A percentile compares a stretch with the other conserved stretches of the same genome.
These are phyloP conservation scores for Aspergillus diversus DNA, from an alignment of 495 filamentous ascomycete genomes.

Conservation along the genomic window DNA sequence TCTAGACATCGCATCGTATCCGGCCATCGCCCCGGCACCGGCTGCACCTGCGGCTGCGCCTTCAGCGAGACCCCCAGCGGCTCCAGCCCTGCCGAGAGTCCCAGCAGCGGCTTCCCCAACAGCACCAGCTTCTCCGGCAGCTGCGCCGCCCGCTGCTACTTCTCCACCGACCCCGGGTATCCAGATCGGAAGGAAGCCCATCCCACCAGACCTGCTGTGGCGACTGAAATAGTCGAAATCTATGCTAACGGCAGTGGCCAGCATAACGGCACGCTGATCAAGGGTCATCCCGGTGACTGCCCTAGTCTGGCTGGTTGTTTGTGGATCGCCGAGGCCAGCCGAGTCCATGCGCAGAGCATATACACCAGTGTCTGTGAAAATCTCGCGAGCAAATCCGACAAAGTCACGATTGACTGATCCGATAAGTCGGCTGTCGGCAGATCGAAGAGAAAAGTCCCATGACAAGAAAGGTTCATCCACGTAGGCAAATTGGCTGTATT, in stretches of 20 bases:
- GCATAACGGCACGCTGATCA: constrained; percentile 72
- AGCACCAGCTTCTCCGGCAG: constrained; percentile 46
- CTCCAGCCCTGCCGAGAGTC: constrained; percentile 37
- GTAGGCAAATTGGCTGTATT: constrained; percentile 66
- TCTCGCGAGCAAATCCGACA: constrained; percentile 67
- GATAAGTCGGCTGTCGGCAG: constrained; percentile 50
- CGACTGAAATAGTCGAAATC: constrained; percentile 78
- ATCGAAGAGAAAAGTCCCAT: constrained; percentile 61
- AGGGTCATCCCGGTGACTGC: constrained; percentile 61
- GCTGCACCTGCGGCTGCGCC: constrained; percentile 46
- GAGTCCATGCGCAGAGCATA: constrained; percentile 73
- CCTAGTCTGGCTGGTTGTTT: constrained; percentile 28
- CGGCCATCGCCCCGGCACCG: constrained; percentile 63
- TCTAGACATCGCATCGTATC: constrained; percentile 67
- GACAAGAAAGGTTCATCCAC: constrained; percentile 61
- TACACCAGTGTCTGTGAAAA: constrained; percentile 74
- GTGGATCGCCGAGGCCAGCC: constrained; percentile 48
- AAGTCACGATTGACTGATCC: constrained; percentile 72
- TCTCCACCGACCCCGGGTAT: constrained; percentile 58
- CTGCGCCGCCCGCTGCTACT: constrained; percentile 49
- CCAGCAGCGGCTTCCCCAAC: constrained; percentile 44
- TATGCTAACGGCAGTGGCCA: constrained; percentile 70
- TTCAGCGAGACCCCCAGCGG: constrained; percentile 45
- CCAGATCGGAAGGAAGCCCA: constrained; percentile 63
- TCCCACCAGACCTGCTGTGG: constrained; percentile 52